Percentiles rank a stretch among this genome's conserved stretches.
Conservation (phyloP, 2,329 filamentous ascomycete species). For the Cercospora citrullina region DNA sequence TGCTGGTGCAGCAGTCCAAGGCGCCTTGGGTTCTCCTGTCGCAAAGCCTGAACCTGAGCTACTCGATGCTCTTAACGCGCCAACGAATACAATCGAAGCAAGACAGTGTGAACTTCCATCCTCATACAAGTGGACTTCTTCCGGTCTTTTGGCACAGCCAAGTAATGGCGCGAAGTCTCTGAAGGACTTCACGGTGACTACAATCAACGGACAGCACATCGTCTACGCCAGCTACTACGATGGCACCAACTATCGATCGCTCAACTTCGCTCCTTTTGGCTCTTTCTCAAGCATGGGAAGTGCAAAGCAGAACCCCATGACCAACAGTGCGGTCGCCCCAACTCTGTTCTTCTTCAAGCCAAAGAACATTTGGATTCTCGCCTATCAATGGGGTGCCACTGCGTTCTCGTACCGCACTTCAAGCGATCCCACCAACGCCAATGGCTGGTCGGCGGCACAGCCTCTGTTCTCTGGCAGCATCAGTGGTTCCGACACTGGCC, state of each 20-base stretch:
- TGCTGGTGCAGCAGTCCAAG: background rate
- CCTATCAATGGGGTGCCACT: conserved; percentile 64
- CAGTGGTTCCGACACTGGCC: conserved; percentile 49
- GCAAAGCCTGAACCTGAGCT: background rate
- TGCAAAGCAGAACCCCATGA: conserved; percentile 57
- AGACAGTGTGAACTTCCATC: conserved; percentile 48
- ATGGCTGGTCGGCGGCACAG: conserved; percentile 57
- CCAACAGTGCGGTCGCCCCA: conserved; percentile 54
- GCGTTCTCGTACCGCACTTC: conserved; percentile 63
- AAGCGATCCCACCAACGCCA: conserved; percentile 57
- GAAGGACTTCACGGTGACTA: conserved; percentile 62
- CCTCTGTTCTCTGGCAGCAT: conserved; percentile 60
- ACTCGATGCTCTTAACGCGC: background rate
- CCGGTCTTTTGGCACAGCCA: conserved; percentile 52
- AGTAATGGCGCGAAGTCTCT: conserved; percentile 57
- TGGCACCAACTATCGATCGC: conserved; percentile 55
- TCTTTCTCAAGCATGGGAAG: conserved; percentile 56
- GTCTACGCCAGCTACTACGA: conserved; percentile 59
- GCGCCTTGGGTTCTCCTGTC: background rate
- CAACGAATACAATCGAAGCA: background rate
- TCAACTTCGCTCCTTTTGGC: conserved; percentile 56
- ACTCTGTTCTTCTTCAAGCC: conserved; percentile 64
- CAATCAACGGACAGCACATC: conserved; percentile 60
- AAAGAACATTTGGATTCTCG: conserved; percentile 63
- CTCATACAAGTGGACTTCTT: conserved; percentile 54